Percentiles rank a stretch among this genome's conserved stretches.
Conservation (phyloP, 257 asterid species). For the Solanum okadae region DNA sequence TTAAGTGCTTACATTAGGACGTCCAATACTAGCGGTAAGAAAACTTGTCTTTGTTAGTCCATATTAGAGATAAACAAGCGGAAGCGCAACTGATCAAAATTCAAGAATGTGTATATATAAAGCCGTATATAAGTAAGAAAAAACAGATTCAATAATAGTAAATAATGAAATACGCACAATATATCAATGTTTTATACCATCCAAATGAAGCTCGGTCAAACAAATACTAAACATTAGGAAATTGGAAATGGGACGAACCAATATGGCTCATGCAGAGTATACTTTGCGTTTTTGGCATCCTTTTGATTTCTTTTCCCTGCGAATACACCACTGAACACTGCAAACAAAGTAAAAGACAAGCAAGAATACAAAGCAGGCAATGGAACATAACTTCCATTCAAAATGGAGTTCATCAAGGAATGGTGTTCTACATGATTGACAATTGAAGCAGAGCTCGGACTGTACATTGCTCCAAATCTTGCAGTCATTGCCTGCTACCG, state of each 20-base stretch:
- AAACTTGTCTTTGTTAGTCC: background rate
- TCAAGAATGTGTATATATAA: background rate
- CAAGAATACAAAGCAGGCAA: constrained; percentile 8
- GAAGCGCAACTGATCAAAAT: background rate
- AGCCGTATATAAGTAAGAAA: background rate
- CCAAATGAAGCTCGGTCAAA: background rate
- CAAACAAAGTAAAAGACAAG: constrained; percentile 8
- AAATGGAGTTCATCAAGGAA: constrained; percentile 12
- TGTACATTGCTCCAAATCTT: constrained; percentile 34
- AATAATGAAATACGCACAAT: background rate
- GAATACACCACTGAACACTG: background rate
- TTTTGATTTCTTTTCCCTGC: background rate
- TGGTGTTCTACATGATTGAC: constrained; percentile 35
- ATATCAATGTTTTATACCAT: background rate
- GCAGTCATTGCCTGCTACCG: constrained; percentile 28
- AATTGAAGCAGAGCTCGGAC: constrained; percentile 33
- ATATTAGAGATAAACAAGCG: background rate
- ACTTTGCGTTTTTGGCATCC: background rate
- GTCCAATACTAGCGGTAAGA: background rate
- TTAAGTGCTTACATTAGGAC: background rate
- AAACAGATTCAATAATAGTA: background rate
- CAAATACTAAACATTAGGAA: background rate
- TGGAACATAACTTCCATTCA: constrained; percentile 27
- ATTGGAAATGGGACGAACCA: background rate
- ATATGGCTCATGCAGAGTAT: background rate